Conservation (phyloP, 805 yeast species). For the Pichia membranifaciens region DNA sequence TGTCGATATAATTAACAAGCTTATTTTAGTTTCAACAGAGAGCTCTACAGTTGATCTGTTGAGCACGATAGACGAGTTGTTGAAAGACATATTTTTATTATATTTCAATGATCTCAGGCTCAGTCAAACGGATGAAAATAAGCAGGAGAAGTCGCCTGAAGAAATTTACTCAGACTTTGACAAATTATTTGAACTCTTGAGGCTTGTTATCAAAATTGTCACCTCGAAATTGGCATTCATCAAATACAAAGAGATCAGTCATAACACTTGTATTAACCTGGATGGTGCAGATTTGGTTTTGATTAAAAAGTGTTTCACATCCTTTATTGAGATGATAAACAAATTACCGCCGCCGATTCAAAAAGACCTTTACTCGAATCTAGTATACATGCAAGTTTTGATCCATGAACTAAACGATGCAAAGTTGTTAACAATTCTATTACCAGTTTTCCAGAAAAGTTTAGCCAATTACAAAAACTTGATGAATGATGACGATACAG, state of each 20-base stretch:
- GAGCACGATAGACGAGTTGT: constrained; percentile 43
- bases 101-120: constrained; percentile 37
- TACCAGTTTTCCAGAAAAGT: constrained; percentile 46
- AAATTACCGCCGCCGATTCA: constrained; percentile 64
- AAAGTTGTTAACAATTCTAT: constrained; percentile 43
- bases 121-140: background rate
- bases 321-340: constrained; percentile 56
- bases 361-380: constrained; percentile 64
- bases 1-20: constrained; percentile 68
- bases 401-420: constrained; percentile 41
- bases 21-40: constrained; percentile 50
- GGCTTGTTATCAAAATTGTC: constrained; percentile 62
- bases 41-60: constrained; percentile 32
- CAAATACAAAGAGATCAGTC: constrained; percentile 36
- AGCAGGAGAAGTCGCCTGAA: constrained; percentile 31
- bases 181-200: constrained; percentile 72
- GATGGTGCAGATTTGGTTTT: constrained; percentile 33
- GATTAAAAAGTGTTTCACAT: constrained; percentile 43
- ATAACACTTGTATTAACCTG: constrained; percentile 19
- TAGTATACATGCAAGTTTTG: constrained; percentile 56
- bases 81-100: constrained; percentile 33
- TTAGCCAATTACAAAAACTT: constrained; percentile 27
- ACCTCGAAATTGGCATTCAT: constrained; percentile 56
- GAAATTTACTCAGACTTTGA: constrained; percentile 56
- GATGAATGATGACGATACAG: constrained; percentile 4